Conservation (phyloP, 129 eudicot genomes). For the Chrysanthemum lavandulifolium region DNA sequence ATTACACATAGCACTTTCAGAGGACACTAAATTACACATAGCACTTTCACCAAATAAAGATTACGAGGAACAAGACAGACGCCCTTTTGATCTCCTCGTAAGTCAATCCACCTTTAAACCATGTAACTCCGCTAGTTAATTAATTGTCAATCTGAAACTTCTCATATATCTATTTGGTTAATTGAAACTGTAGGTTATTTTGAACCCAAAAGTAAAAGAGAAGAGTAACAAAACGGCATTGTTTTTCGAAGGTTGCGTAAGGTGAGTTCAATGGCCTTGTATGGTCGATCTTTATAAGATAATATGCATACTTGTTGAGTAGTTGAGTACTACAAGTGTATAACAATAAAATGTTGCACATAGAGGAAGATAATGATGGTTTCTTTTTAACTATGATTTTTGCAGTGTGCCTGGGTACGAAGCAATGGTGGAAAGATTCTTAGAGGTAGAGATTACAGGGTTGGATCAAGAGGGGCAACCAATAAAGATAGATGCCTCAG, state of each 20-base stretch:
- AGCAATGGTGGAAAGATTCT: constrained; percentile 75
- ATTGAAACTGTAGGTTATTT: constrained; percentile 57
- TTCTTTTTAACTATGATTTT: background rate
- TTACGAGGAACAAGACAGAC: constrained; percentile 57
- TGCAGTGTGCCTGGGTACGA: constrained; percentile 78
- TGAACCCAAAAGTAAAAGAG: constrained; percentile 61
- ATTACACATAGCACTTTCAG: constrained; percentile 61
- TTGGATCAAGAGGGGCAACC: constrained; percentile 62
- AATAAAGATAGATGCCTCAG: constrained; percentile 68
- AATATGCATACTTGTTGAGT: too few relatives aligned
- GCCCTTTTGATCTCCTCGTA: constrained; percentile 89
- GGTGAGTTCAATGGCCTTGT: constrained; percentile 37
- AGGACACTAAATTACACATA: constrained; percentile 64
- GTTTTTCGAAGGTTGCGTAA: constrained; percentile 82
- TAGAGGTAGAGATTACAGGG: constrained; percentile 80
- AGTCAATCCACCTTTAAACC: constrained; percentile 13
- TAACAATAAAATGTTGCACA: too few relatives aligned
- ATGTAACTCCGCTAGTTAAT: background rate
- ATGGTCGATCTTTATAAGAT: background rate
- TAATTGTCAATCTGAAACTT: constrained; percentile 1
- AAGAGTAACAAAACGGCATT: constrained; percentile 65
- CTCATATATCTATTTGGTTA: background rate
- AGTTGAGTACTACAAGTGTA: too few relatives aligned
- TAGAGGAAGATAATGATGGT: background rate
- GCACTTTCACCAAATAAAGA: constrained; percentile 63